Conservation (phyloP, 257 asterid species). For the Capsicum chinense region DNA sequence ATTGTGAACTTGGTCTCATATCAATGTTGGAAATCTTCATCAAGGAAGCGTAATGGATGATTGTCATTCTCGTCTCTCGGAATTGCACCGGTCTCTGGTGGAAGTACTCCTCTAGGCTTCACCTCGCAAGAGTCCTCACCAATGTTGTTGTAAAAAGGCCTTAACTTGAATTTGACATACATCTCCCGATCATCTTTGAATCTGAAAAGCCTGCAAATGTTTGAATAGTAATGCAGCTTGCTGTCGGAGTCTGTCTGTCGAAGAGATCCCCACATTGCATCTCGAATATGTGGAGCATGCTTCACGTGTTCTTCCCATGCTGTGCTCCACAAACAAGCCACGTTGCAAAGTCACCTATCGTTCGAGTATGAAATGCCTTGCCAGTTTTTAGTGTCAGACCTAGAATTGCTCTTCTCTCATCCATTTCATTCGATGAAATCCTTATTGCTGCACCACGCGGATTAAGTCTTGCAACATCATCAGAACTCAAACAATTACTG, state of each 20-base stretch:
- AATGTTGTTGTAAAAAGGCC: conserved; percentile 53
- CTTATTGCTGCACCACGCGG: conserved; percentile 71
- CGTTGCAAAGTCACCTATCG: conserved; percentile 68
- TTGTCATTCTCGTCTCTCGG: conserved; percentile 62
- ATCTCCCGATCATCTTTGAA: conserved; percentile 57
- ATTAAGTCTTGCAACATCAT: conserved; percentile 68
- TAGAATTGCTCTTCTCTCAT: conserved; percentile 43
- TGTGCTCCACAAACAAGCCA: conserved; percentile 71
- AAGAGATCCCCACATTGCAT: conserved; percentile 70
- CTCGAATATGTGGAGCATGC: conserved; percentile 61
- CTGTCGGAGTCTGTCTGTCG: conserved; percentile 56
- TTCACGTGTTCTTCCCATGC: conserved; percentile 70
- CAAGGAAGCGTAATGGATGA: conserved; percentile 63
- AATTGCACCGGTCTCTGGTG: conserved; percentile 74
- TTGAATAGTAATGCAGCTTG: conserved; percentile 68
- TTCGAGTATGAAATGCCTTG: conserved; percentile 66
- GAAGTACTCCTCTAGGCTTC: conserved; percentile 61
- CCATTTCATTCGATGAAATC: conserved; percentile 42
- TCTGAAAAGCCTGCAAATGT: conserved; percentile 59
- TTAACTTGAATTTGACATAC: conserved; percentile 64
- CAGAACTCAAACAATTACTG: conserved; percentile 71
- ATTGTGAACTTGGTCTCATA: too few relatives aligned
- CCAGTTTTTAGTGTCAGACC: conserved; percentile 70
- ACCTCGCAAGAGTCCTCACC: conserved; percentile 59
- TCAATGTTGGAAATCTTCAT: conserved; percentile 52